phyloP scores from a whole-genome alignment of 2,329 filamentous ascomycete genomes.

The Cercospora citrullina region DNA sequence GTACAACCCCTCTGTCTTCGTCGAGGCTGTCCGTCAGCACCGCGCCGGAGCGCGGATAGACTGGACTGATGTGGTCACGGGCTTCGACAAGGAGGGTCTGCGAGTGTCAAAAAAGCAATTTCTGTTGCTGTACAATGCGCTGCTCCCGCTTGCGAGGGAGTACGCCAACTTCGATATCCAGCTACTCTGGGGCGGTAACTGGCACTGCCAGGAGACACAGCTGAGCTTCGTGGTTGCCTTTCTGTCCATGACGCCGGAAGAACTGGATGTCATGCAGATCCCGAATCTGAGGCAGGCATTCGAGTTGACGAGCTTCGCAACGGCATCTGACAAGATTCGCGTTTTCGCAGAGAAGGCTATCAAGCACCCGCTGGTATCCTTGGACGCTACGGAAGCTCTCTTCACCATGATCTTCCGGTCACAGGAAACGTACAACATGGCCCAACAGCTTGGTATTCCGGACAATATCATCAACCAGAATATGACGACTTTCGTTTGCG shows the following conservation, averaged over 20 bases:
- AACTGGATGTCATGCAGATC: conserved; percentile 81
- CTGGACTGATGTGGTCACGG: conserved; percentile 69
- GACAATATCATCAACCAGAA: conserved; percentile 68
- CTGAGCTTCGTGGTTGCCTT: conserved; percentile 92
- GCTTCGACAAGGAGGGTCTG: conserved; percentile 77
- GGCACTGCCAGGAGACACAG: conserved; percentile 84
- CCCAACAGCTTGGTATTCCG: conserved; percentile 59
- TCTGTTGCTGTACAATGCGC: conserved; percentile 72
- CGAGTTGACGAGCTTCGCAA: conserved; percentile 62
- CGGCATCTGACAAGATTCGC: conserved; percentile 60
- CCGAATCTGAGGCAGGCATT: conserved; percentile 80
- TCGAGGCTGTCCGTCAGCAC: conserved; percentile 59
- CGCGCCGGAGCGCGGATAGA: conserved; percentile 58
- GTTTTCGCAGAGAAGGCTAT: conserved; percentile 66
- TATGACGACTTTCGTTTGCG: conserved; percentile 75
- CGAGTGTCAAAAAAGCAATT: conserved; percentile 79
- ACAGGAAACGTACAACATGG: conserved; percentile 56
- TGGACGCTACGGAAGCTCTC: conserved; percentile 72
- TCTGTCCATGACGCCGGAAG: conserved; percentile 69
- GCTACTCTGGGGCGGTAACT: conserved; percentile 80
- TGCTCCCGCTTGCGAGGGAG: conserved; percentile 69
- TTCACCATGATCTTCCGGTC: conserved; percentile 63
- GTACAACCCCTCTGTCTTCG: conserved; percentile 67
- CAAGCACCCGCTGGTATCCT: conserved; percentile 83
- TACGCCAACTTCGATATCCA: conserved; percentile 76